These are phyloP conservation scores for Chalciporus sp. DNA, from an alignment of 1,284 basidiomycete species.

Conservation along the genomic window DNA sequence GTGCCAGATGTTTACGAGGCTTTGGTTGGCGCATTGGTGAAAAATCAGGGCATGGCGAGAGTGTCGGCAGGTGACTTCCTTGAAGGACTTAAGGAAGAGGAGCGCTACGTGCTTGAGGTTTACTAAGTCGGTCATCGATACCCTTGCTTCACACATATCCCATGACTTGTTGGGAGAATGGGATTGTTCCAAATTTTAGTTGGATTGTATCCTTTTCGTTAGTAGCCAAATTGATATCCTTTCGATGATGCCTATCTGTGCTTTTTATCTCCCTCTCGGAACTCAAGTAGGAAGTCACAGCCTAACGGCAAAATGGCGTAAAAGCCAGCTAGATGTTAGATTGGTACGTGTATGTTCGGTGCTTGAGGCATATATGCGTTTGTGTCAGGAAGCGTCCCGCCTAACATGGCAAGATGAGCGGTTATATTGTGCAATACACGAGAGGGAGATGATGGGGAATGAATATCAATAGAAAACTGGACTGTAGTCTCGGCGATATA, in stretches of 20 bases:
- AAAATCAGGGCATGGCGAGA: constrained; percentile 68
- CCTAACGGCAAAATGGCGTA: not conserved
- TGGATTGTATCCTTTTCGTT: too few species aligned
- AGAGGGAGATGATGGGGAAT: not conserved
- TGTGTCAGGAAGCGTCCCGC: not conserved
- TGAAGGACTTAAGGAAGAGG: constrained; percentile 94
- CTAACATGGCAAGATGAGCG: not conserved
- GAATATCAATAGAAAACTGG: constrained; percentile 24
- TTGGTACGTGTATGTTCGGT: not conserved
- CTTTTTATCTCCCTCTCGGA: too few species aligned
- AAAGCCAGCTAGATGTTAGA: not conserved
- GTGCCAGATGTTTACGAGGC: constrained; percentile 97
- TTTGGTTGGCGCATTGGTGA: constrained; percentile 77
- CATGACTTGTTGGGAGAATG: not conserved
- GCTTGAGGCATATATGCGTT: not conserved
- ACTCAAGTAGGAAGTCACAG: not conserved
- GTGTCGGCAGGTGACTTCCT: constrained; percentile 81
- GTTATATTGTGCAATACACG: not conserved
- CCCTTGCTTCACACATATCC: constrained; percentile 7
- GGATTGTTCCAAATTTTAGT: not conserved
- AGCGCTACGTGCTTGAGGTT: constrained; percentile 97
- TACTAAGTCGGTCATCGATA: constrained; percentile 20
- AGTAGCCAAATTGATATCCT: not conserved
- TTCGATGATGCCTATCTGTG: not conserved
- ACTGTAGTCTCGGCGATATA: constrained; percentile 30